Evolutionary conservation across 345 rosid genomes (phyloP).

Genomic region (Carallia pectinifolia): DNA sequence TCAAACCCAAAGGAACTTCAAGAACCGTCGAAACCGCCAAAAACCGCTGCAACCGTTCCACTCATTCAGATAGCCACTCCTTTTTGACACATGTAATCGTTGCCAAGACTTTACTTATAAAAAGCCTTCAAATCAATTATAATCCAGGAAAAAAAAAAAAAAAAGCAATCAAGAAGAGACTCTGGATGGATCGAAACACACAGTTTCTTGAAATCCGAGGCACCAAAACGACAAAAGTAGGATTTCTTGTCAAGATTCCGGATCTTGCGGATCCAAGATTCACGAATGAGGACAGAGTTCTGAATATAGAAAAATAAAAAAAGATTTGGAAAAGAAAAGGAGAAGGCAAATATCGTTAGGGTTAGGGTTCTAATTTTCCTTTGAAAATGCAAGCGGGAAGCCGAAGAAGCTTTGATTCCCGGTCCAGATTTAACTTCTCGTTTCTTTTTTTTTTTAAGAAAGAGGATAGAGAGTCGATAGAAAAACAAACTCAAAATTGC

Average conservation of each 20-base stretch:
- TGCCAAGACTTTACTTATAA: slow-evolving; percentile 11
- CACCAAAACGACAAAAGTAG: not conserved
- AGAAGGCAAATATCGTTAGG: slow-evolving; percentile 26
- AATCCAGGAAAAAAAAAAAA: not conserved
- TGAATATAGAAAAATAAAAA: not conserved
- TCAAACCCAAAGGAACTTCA: slow-evolving; percentile 11
- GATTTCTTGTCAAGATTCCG: slow-evolving; percentile 12
- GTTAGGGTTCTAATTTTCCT: slow-evolving; percentile 42
- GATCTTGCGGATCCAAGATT: slow-evolving; percentile 44
- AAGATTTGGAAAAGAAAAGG: not conserved
- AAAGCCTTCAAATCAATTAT: slow-evolving; percentile 9
- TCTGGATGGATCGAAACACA: slow-evolving; percentile 14
- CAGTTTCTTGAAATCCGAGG: not conserved
- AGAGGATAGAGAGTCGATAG: slow-evolving; percentile 16
- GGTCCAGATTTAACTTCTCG: slow-evolving; percentile 51
- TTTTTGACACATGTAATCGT: slow-evolving; percentile 6
- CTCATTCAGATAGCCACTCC: slow-evolving; percentile 10
- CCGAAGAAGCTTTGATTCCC: slow-evolving; percentile 46
- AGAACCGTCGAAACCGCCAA: slow-evolving; percentile 11
- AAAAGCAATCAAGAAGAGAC: slow-evolving; percentile 17
- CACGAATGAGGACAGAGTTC: not conserved
- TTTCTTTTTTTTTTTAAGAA: slow-evolving; percentile 19
- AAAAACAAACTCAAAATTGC: too few species aligned
- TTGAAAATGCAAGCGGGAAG: slow-evolving; percentile 40
- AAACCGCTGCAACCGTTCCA: slow-evolving; percentile 22